Evolutionary conservation across 2,329 filamentous ascomycete species (phyloP), one percentile per base, ranked within the genome.

Genomic region (Colletotrichum sp.): DNA sequence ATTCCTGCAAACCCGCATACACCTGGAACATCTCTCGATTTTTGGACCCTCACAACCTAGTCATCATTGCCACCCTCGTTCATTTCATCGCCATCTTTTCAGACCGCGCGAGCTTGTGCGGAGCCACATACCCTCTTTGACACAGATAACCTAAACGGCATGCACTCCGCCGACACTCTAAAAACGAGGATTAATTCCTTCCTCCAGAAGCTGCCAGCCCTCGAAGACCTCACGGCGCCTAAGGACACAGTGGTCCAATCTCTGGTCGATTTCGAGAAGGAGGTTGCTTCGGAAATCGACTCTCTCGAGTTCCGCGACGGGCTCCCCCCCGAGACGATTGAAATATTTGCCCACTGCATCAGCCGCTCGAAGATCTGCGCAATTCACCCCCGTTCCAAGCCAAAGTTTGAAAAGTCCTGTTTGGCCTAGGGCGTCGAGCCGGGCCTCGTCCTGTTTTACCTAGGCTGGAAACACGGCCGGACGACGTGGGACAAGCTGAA

Each of bases 141-240:
- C 32, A 34, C 32, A 34, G 12, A 34, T 13, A 34, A 6, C 12
- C 32, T 13, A 34, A 34, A 15, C 32, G 32, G 32, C 7, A 59
- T 59, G 55, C 28, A 24, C 15, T 30, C 55, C 24, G 1, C n/a
- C 0, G 21, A 59, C 0, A 30, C 12, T 3, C 9, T 32, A 10
- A 4, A 60, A 15, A 10, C 55, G 6, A 60, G 7, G 13, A 8
- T 60, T 16, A 5, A 60, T 16, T 18, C 57, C 24, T 60, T 30
- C 15, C 21, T 60, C 16, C 8, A n/a, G 4, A 32, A 10, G 5
- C 57, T 60, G 57, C 57, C 26, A 0, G 3, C 26, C 7, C 16
- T n/a, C 6, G 1, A 2, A 1, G 26, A 60, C 26, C 2, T 60
- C 18, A 24, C 12, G 7, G 7, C 16, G n/a, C n/a, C n/a, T n/a